Conservation (phyloP, 2,329 filamentous ascomycete species). For the Conoideocrella luteorostrata region DNA sequence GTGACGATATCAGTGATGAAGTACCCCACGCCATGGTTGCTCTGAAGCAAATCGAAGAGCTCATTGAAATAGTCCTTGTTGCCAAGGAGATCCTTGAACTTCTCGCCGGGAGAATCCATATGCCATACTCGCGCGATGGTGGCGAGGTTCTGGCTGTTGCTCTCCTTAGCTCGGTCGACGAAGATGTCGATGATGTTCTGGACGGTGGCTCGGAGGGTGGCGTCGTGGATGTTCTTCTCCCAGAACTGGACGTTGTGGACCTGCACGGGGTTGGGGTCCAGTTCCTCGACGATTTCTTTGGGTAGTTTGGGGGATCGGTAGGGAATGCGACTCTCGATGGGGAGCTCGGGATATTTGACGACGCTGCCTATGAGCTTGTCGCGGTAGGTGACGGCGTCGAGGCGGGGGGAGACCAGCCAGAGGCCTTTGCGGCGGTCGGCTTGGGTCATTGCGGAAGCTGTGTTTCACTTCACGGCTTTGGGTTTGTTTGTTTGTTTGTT, state of each 20-base stretch:
- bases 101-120: slow-evolving; percentile 23
- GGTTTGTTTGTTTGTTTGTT: too few relatives aligned
- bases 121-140: slow-evolving; percentile 23
- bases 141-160: slow-evolving; percentile 15
- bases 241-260: slow-evolving; percentile 22
- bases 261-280: slow-evolving; percentile 22
- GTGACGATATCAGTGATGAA: slow-evolving; percentile 23
- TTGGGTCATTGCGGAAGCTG: too few relatives aligned
- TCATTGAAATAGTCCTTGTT: slow-evolving; percentile 21
- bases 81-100: slow-evolving; percentile 21
- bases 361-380: slow-evolving; percentile 24
- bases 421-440: slow-evolving; percentile 11
- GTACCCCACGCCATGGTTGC: slow-evolving; percentile 19
- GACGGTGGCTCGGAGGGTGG: slow-evolving; percentile 16
- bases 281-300: slow-evolving; percentile 16
- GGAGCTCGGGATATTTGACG: slow-evolving; percentile 21
- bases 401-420: slow-evolving; percentile 22
- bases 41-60: slow-evolving; percentile 19
- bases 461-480: too few relatives aligned
- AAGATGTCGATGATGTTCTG: slow-evolving; percentile 21
- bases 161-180: slow-evolving; percentile 16
- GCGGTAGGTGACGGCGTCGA: slow-evolving; percentile 21
- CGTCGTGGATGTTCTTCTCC: slow-evolving; percentile 20
- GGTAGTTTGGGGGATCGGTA: slow-evolving; percentile 16
- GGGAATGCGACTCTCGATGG: slow-evolving; percentile 20